phyloP scores from a whole-genome alignment of 75 land plant genomes.

The Pinus albicaulis region DNA sequence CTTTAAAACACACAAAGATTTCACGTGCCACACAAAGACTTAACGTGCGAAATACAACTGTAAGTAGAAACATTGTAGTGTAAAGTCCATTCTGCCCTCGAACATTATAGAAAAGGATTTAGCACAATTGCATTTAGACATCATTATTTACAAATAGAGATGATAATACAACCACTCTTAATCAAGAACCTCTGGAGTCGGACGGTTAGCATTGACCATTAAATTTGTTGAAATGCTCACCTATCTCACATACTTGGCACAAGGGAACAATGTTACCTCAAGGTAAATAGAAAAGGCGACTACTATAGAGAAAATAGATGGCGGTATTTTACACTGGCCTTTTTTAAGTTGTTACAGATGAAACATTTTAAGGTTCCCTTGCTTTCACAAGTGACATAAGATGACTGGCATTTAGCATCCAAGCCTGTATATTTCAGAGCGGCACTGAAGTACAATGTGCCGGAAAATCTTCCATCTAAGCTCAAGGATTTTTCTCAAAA shows the following conservation, averaged over 20 bases:
- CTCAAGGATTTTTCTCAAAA: neutral
- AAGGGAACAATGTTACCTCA: neutral
- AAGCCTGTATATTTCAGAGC: neutral
- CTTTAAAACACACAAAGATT: no score
- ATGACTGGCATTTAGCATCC: neutral
- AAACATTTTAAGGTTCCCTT: neutral
- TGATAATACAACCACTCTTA: conserved; percentile 7
- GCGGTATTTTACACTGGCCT: neutral
- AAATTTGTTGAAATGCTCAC: neutral
- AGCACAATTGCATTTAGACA: conserved; percentile 1
- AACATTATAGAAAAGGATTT: neutral
- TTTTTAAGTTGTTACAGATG: neutral
- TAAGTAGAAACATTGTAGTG: neutral
- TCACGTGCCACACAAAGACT: no score
- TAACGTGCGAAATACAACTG: no score
- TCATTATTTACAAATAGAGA: conserved; percentile 9
- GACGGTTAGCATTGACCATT: conserved; percentile 9
- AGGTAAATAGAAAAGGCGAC: no score
- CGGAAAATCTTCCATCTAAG: neutral
- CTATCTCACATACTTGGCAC: conserved; percentile 8
- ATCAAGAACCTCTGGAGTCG: conserved; percentile 2
- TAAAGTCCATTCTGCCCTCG: conserved; percentile 4
- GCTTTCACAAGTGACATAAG: neutral
- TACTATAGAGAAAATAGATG: neutral
- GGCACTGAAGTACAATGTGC: neutral